Evolutionary conservation across 192 early-diverging fungal genomes (phyloP), one percentile per base, ranked within the genome.

Genomic region (Thamnidium elegans): DNA sequence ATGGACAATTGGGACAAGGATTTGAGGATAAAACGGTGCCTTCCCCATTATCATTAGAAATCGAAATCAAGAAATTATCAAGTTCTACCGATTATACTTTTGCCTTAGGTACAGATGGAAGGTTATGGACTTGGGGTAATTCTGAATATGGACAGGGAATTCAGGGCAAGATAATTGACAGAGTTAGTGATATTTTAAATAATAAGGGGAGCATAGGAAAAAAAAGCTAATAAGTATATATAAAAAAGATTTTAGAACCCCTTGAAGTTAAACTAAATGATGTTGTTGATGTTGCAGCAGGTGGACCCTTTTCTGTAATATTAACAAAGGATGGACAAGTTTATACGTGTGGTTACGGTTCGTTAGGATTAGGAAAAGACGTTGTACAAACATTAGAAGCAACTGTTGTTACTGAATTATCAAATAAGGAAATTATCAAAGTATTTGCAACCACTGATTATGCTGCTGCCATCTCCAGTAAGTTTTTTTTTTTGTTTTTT

Each of bases 121-220:
- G 71, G n/a, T 30, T 90, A 50, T 87, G 81, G 75, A 84, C 81
- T 50, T 90, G 89, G 89, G 89, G 89, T 19, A 90, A 90, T 62
- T 82, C 87, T 7, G 89, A 90, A 69, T 88, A 90, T 68, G 89
- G 89, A 4, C 89, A 90, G 69, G 82, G 82, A 36, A 86, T 88
- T 81, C 79, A 81, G 45, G 75, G 78, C 20, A 67, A 69, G 55
- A 85, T 82, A 65, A 80, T 85, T 54, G 79, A 85, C 60, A 62
- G 81, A 46, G 81, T 82, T 75, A 70, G 70, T 21, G 26, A 26
- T 26, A 26, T 26, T 26, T 26, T 26, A 26, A 9, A 26, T n/a
- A 56, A n/a, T n/a, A 17, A 55, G 32, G n/a, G 54, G 14, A 36
- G 4, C 5, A 15, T 4, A 34, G 15, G 13, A 48, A 13, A 4